phyloP scores from a whole-genome alignment of 805 yeast species.

The Sugiyamaella chiloensis region DNA sequence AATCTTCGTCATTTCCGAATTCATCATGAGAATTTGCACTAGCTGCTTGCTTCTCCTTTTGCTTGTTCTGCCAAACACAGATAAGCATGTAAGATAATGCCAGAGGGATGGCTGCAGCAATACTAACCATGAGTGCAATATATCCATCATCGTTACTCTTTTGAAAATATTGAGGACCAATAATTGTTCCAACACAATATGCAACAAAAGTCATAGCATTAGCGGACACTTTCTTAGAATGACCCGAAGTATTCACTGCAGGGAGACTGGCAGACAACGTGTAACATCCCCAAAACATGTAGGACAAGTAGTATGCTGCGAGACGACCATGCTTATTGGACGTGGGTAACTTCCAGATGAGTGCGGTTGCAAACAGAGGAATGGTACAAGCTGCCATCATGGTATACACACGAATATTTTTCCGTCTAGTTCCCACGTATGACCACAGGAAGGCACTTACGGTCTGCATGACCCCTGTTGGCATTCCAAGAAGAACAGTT shows the following conservation, averaged over 20 bases:
- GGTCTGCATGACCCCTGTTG: conserved; percentile 6
- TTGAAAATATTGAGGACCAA: conserved; percentile 60
- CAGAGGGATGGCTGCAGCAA: conserved; percentile 11
- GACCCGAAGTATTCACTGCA: conserved; percentile 59
- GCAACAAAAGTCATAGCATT: conserved; percentile 59
- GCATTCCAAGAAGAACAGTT: conserved; percentile 7
- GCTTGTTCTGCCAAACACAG: conserved; percentile 10
- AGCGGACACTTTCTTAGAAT: conserved; percentile 62
- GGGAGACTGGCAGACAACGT: conserved; percentile 3
- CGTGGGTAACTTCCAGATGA: conserved; percentile 9
- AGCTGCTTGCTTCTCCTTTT: conserved; percentile 9
- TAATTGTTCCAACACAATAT: conserved; percentile 62
- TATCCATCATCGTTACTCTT: background rate
- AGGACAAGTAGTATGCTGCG: background rate
- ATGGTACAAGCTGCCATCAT: conserved; percentile 4
- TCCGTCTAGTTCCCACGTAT: background rate
- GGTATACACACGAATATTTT: conserved; percentile 5
- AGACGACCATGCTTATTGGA: conserved; percentile 2
- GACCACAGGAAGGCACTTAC: background rate
- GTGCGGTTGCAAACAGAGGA: conserved; percentile 9
- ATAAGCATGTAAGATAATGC: conserved; percentile 5
- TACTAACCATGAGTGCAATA: conserved; percentile 9
- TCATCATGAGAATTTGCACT: background rate
- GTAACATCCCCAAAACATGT: conserved; percentile 8
- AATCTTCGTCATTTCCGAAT: conserved; percentile 8